Evolutionary conservation across 495 filamentous ascomycete genomes (phyloP), one percentile per base, ranked within the genome.

Genomic region (Xylaria sp.): DNA sequence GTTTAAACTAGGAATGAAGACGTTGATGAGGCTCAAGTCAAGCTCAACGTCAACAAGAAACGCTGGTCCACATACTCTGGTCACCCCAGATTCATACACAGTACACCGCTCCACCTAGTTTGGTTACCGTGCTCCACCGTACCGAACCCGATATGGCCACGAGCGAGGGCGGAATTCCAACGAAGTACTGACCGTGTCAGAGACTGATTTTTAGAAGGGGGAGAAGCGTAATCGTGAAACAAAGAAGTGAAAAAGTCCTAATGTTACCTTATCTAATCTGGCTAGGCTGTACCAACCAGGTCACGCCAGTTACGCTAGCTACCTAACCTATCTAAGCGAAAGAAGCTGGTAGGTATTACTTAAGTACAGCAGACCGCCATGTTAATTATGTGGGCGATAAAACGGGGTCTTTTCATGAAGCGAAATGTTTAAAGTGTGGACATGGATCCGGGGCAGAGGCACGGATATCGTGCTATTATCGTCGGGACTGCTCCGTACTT

Each of bases 21-120:
- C 37, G 31, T n/a, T 26, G 43, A 26, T 19, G 57, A 58, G 44
- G 53, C 43, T 52, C 19, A 37, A 24, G 17, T 69, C 24, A 61
- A 50, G 26, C 21, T 68, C 67, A 41, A 69, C 57, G 52, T 52
- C 52, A 59, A 69, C 19, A 43, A 62, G 26, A 62, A 69, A 61
- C 40, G 9, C 48, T 24, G 17, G 21, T 41, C 53, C 26, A 58
- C 53, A 31, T 33, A 15, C 29, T 58, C 26, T 31, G 26, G 52
- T 12, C n/a, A 24, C 29, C 31, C 19, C 15, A 17, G 19, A 58
- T 33, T 31, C 53, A 9, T 35, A 9, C 26, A 57, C 26, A 12
- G 24, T 29, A 57, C 26, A 58, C 53, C 53, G 53, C 53, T 58
- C 15, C 53, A 19, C 53, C 19, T 11, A 59, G 33, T 37, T 21